Evolutionary conservation across 2,329 filamentous ascomycete species (phyloP).

Genomic region (Blastomyces silverae): DNA sequence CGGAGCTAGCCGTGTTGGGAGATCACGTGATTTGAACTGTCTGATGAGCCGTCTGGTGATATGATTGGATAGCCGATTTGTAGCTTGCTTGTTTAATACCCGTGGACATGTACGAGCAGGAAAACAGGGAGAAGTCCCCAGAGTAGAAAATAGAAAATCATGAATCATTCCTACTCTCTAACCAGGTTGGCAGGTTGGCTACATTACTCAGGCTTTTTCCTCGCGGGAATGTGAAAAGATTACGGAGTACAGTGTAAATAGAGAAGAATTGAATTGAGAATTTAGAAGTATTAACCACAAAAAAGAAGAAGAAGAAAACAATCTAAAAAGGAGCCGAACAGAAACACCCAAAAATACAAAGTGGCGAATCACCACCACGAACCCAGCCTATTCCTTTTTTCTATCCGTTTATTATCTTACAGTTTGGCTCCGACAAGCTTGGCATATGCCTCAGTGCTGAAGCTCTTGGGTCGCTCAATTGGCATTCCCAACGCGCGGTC

Average conservation of each 20-base stretch:
- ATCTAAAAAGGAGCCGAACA: background rate
- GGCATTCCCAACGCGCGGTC: conserved; percentile 95
- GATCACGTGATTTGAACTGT: background rate
- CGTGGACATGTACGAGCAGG: too few relatives aligned
- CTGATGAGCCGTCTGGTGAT: background rate
- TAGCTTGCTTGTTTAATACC: too few relatives aligned
- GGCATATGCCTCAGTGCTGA: conserved; percentile 94
- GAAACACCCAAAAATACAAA: background rate
- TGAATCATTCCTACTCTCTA: too few relatives aligned
- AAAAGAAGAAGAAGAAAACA: background rate
- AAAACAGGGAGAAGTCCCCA: too few relatives aligned
- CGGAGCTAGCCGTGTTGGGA: background rate
- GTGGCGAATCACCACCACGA: background rate
- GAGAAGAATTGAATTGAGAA: too few relatives aligned
- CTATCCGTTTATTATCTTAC: conserved; percentile 36
- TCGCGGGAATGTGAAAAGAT: too few relatives aligned
- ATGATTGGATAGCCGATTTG: background rate
- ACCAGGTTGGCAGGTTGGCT: too few relatives aligned
- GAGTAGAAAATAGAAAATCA: too few relatives aligned
- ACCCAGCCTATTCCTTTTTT: background rate
- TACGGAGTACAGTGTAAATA: too few relatives aligned
- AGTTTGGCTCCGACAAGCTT: conserved; percentile 87
- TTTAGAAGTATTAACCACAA: background rate
- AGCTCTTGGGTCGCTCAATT: conserved; percentile 98
- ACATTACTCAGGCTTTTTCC: too few relatives aligned